Evolutionary conservation across 2,329 filamentous ascomycete genomes (phyloP), one percentile per base, ranked within the genome.

Genomic region (Periconia digitata): DNA sequence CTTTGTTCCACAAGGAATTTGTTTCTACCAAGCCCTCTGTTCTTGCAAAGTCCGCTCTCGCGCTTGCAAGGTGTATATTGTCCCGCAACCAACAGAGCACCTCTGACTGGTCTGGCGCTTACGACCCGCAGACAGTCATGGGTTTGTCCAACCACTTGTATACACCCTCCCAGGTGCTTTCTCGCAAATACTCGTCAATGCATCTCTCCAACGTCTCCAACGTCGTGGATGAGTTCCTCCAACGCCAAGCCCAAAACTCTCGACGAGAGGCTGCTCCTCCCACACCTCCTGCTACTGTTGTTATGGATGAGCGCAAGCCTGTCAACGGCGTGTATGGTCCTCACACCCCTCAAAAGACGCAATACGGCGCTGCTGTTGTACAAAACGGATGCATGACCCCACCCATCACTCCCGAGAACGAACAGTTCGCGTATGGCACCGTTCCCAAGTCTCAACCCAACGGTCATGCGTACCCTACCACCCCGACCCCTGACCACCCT

Each of bases 1-100:
- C 92, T 39, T 79, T 97, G 36, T 99, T 96, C 75, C 90, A 97
- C 77, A 89, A 92, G 66, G 94, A 97, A 58, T 99, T 99, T 64
- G 92, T 99, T 54, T 94, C 92, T 15, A 91, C 88, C 47, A 87
- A 87, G 66, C 91, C 94, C 17, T 96, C 92, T 0, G 86, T 92
- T 56, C 90, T 99, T 80, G 92, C 94, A 38, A 83, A 90, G 58
- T 87, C 91, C 37, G 90, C 92, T 10, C 79, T 97, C 47, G 90
- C 90, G 44, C 82, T 99, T 35, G 86, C 92, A 34, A 82, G 92
- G 55, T 92, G 89, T 67, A 90, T 99, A 55, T 82, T 97, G 10
- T 85, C 85, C 64, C 86, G 90, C 50, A 82, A 86, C 35, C 90
- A 95, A 70, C 80, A 86, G 55, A 84, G 84, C 54, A 85, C 89